Conservation (phyloP, 345 rosid genomes). For the Ceriops decandra region DNA sequence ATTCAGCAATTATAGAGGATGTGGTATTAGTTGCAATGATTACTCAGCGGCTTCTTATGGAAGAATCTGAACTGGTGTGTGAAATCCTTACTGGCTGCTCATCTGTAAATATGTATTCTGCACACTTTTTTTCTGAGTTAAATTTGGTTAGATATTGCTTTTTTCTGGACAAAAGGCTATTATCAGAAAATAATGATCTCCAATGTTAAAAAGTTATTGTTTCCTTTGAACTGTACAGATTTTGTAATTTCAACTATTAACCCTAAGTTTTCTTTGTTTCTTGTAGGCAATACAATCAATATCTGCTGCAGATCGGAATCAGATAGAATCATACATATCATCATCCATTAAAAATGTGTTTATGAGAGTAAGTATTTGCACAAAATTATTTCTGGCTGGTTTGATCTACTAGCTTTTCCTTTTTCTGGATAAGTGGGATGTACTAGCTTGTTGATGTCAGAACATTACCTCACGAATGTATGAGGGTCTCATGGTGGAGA, state of each 20-base stretch:
- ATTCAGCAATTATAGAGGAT: constrained; percentile 62
- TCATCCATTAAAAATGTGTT: constrained; percentile 79
- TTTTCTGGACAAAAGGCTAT: neutral
- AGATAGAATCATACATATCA: constrained; percentile 75
- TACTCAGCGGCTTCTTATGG: constrained; percentile 79
- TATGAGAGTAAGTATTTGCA: constrained; percentile 55
- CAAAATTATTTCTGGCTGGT: constrained; percentile 1
- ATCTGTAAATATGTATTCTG: neutral
- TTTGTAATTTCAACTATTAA: constrained; percentile 9
- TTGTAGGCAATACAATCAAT: constrained; percentile 62
- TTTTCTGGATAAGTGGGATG: too few species aligned
- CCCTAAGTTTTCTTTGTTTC: constrained; percentile 22
- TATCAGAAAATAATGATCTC: neutral
- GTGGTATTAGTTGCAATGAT: constrained; percentile 78
- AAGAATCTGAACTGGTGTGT: constrained; percentile 79
- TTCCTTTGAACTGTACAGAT: neutral
- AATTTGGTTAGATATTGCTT: neutral
- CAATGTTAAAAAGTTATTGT: neutral
- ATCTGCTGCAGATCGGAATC: constrained; percentile 63
- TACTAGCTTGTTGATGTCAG: neutral
- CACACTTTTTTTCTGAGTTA: constrained; percentile 2
- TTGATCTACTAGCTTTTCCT: neutral
- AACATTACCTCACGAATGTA: neutral
- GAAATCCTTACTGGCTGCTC: constrained; percentile 1
- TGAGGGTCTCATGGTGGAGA: too few species aligned